Base-by-base conservation (phyloP, 257 asterid genomes). In the Fraxinus anomala region DNA sequence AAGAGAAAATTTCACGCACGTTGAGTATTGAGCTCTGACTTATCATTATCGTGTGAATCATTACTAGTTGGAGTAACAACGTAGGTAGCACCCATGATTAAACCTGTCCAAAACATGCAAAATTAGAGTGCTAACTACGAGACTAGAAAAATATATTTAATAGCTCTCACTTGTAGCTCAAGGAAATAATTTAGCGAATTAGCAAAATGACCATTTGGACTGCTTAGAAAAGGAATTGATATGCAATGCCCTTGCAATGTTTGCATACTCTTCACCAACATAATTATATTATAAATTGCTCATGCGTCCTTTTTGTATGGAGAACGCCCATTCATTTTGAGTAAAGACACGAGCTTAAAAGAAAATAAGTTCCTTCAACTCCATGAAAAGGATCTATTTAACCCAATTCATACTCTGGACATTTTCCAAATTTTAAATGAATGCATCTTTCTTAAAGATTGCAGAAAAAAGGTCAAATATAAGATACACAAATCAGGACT, bases 51-150 rank as follows among this genome's bases (percentile, higher is more conserved):
- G 82, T 90, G 96, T 72, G 86, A 78, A 78, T 87, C 84, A 51
- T 80, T 65, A 33, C 74, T 77, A 63, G 92, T 85, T 88, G 99
- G 92, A 81, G 89, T 80, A 78, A 92, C 93, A 77, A 82, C 70
- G 79, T 83, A 89, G 70, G 94, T 84, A 79, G 90, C 80, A 63
- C 99, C 98, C 82, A 77, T 87, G 81, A 95, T 81, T 77, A 88
- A 68, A 80, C 94, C 99, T 95, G 89, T 83, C 70, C 79, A 83
- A 73, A 82, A 69, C 81, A 79, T 74, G 47, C 28, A 56, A 79
- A 70, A 72, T 47, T 16, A 63, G 66, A 39, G 21, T 21, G 61
- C 74, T 56, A 68, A 61, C 31, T 31, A 42, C 17, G 30, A 54
- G 42, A 40, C 9, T 6, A 28, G 49, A 39, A 69, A 40, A 56